phyloP scores from a whole-genome alignment of 2,329 filamentous ascomycete species.

The Penicillium oxalicum region DNA sequence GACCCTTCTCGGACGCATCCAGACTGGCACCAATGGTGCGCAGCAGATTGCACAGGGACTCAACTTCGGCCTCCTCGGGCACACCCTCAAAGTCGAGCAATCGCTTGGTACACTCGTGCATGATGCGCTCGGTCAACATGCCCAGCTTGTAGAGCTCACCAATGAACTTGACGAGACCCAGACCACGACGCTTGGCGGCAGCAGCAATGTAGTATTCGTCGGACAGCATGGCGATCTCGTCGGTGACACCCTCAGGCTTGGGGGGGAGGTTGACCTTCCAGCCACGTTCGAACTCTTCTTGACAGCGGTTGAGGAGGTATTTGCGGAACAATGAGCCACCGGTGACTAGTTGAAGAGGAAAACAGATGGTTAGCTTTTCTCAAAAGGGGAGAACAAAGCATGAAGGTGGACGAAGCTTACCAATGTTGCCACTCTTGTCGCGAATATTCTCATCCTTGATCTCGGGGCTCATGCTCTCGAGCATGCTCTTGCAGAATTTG shows the following conservation, averaged over 20 bases:
- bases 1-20: slow-evolving; percentile 75
- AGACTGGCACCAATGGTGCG: slow-evolving; percentile 86
- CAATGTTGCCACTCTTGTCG: slow-evolving; percentile 81
- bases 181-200: slow-evolving; percentile 90
- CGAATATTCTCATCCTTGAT: slow-evolving; percentile 93
- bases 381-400: neutral
- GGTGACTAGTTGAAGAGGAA: slow-evolving; percentile 45
- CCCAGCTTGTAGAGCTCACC: slow-evolving; percentile 97
- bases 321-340: slow-evolving; percentile 96
- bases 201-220: slow-evolving; percentile 95
- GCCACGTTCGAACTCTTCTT: slow-evolving; percentile 97
- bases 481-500: slow-evolving; percentile 96
- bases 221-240: slow-evolving; percentile 76
- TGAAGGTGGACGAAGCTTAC: neutral
- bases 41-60: slow-evolving; percentile 89
- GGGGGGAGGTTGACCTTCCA: slow-evolving; percentile 85
- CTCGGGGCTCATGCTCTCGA: slow-evolving; percentile 88
- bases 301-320: slow-evolving; percentile 95
- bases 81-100: slow-evolving; percentile 90
- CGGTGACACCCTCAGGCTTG: slow-evolving; percentile 64
- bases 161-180: slow-evolving; percentile 98
- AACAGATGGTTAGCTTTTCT: neutral
- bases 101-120: slow-evolving; percentile 98
- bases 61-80: slow-evolving; percentile 92
- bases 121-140: slow-evolving; percentile 96